Conservation (phyloP, 768 basidiomycete genomes). For the Atractiella rhizophila region DNA sequence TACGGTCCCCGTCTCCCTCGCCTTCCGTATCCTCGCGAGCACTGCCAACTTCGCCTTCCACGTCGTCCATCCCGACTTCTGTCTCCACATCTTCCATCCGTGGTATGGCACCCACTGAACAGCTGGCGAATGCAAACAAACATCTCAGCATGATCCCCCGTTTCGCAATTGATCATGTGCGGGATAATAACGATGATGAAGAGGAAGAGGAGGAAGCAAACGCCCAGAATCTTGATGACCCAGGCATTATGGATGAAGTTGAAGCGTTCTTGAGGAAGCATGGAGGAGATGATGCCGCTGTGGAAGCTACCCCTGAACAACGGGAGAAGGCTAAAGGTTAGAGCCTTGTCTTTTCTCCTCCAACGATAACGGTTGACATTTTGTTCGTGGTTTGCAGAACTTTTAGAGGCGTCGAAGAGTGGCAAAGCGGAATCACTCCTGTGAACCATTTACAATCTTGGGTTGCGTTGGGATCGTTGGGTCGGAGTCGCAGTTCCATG, state of each 20-base stretch:
- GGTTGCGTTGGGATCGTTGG: too few relatives aligned
- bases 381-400: too few relatives aligned
- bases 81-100: slow-evolving; percentile 12
- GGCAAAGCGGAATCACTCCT: too few relatives aligned
- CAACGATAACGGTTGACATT: too few relatives aligned
- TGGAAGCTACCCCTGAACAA: too few relatives aligned
- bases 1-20: slow-evolving; percentile 10
- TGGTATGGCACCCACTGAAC: slow-evolving; percentile 19
- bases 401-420: too few relatives aligned
- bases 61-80: slow-evolving; percentile 9
- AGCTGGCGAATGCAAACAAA: slow-evolving; percentile 43
- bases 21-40: slow-evolving; percentile 3
- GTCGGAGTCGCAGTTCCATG: too few relatives aligned
- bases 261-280: too few relatives aligned
- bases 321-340: too few relatives aligned
- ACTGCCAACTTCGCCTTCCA: background rate
- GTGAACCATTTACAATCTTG: too few relatives aligned
- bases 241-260: slow-evolving; percentile 10
- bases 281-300: too few relatives aligned
- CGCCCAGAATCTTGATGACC: slow-evolving; percentile 1
- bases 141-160: slow-evolving; percentile 63
- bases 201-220: slow-evolving; percentile 10
- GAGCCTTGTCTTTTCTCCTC: too few relatives aligned
- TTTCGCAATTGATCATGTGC: slow-evolving; percentile 91
- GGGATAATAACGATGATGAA: slow-evolving; percentile 35